These are phyloP conservation scores for Suhomyces prunicola DNA, from an alignment of 805 yeast genomes.

Conservation along the genomic window DNA sequence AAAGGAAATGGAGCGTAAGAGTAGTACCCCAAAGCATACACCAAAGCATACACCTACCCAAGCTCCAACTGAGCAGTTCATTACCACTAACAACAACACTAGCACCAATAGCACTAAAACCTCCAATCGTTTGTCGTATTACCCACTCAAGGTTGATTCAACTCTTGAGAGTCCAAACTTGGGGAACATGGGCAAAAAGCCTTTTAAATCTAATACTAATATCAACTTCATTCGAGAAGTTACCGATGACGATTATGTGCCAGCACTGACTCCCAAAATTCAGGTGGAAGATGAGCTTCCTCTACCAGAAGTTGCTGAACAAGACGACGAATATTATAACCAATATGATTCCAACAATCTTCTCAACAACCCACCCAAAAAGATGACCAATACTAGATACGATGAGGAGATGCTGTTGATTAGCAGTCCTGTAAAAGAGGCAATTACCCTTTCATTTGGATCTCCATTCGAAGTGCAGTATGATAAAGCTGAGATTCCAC, in stretches of 20 bases:
- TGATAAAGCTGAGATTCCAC: background rate
- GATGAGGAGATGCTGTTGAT: conserved; percentile 30
- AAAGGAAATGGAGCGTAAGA: background rate
- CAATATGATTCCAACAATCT: conserved; percentile 20
- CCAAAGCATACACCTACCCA: background rate
- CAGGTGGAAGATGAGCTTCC: conserved; percentile 1
- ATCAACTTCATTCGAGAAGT: conserved; percentile 30
- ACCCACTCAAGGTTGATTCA: conserved; percentile 1
- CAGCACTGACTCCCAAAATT: background rate
- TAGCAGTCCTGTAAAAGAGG: conserved; percentile 13
- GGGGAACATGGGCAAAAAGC: background rate
- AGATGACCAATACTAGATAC: conserved; percentile 15
- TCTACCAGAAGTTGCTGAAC: background rate
- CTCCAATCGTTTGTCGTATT: background rate
- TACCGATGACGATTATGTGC: conserved; percentile 17
- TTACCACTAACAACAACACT: background rate
- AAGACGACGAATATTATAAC: conserved; percentile 12
- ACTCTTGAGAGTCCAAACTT: background rate
- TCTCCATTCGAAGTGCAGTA: conserved; percentile 32
- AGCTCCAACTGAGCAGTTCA: background rate
- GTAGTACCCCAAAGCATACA: background rate
- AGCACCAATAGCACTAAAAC: no score
- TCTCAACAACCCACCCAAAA: conserved; percentile 22
- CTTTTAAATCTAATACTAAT: conserved; percentile 14
- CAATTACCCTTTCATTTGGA: conserved; percentile 17